Base-by-base conservation (phyloP, 768 basidiomycete genomes). In the Lanmaoa rubissima region DNA sequence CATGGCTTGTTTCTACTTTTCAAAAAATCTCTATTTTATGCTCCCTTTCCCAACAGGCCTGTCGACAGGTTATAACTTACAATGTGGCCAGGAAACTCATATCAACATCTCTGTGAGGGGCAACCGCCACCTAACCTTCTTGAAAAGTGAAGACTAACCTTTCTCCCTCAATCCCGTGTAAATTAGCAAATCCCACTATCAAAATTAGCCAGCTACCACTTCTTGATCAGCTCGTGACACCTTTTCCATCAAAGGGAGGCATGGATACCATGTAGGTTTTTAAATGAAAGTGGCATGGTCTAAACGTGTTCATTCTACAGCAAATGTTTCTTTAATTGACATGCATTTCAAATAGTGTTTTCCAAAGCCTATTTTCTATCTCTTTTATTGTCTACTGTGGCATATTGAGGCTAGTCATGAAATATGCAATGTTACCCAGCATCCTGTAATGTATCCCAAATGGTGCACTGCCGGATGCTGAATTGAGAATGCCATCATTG, bases 361-460 rank as follows among this genome's bases (percentile, higher is more conserved):
- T 62, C 81, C 80, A 83, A 48, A 92, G 82, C 61, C 78, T 81
- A 52, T 84, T 78, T 64, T 92, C 87, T 9, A 91, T 63, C 17
- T 78, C 76, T 54, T 84, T 80, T 38, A 88, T 77, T 14, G 80
- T 79, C 17, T 70, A 63, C 2, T 76, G 56, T 2, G 73, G 70
- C 1, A 90, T 94, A 67, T 93, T 94, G 40, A 95, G 77, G 71
- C 90, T 93, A 7, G 84, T 86, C 82, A 96, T 95, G 68, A 94
- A 90, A 70, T 96, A 96, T 17, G 88, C 88, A 10, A 94, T 85
- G 66, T 94, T 85, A 0, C 96, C 96, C 38, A 98, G 74, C 0
- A 96, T 94, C 55, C 96, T 81, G 61, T 82, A 94, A 69, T 98
- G 90, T 21, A 98, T 81, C 38, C 82, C 79, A 72, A 87, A 87